Conservation (phyloP, 106 monocot species). For the Ottelia alismoides region DNA sequence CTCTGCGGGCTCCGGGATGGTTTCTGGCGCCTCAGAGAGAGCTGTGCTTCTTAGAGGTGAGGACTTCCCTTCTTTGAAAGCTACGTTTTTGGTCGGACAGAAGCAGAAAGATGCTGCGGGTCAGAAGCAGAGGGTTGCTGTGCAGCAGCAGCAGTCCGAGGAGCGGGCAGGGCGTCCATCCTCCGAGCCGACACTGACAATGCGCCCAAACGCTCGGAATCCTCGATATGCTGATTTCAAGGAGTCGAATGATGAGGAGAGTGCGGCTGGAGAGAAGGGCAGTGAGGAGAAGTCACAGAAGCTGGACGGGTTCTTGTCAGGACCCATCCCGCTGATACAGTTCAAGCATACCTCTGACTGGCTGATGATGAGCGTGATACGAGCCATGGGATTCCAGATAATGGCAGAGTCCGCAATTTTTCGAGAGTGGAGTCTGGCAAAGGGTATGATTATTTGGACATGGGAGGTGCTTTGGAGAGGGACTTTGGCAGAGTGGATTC, state of each 20-base stretch:
- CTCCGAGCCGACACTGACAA: conserved; percentile 1
- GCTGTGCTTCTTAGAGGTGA: conserved; percentile 54
- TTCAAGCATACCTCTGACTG: conserved; percentile 60
- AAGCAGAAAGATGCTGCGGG: conserved; percentile 19
- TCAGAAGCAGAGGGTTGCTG: conserved; percentile 20
- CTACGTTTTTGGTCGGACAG: conserved; percentile 14
- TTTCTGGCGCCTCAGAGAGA: conserved; percentile 14
- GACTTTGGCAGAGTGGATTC: conserved; percentile 36
- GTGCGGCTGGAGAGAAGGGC: background rate
- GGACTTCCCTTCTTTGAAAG: conserved; percentile 56
- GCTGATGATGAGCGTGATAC: conserved; percentile 92
- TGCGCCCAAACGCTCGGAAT: background rate
- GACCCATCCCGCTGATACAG: conserved; percentile 38
- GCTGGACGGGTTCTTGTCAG: conserved; percentile 17
- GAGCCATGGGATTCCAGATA: conserved; percentile 35
- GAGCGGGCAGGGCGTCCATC: conserved; percentile 9
- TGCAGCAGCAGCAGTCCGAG: conserved; percentile 9
- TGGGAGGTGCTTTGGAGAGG: conserved; percentile 10
- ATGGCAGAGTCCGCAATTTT: conserved; percentile 26
- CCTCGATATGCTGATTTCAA: too few relatives aligned
- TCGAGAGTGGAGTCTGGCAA: conserved; percentile 12
- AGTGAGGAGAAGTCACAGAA: conserved; percentile 15
- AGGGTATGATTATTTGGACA: conserved; percentile 20
- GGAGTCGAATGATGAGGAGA: background rate
- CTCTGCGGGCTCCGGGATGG: background rate